Conservation (phyloP, 306 rosid genomes). For the Trichosanthes truncata region DNA sequence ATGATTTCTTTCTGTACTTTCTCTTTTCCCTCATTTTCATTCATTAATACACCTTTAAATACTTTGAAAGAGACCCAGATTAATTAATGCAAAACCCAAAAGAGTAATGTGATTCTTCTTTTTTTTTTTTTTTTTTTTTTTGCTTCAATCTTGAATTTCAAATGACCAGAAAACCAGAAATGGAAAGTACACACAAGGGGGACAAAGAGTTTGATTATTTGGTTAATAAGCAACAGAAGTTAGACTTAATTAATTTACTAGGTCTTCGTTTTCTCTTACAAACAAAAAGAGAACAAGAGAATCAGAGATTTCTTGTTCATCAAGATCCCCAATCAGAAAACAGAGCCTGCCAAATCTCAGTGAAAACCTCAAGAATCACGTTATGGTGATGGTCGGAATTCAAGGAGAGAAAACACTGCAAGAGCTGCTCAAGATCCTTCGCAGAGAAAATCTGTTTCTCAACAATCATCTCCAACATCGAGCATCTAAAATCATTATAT, state of each 20-base stretch:
- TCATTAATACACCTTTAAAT: background rate
- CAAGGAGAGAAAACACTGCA: slow-evolving; percentile 76
- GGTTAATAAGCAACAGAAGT: background rate
- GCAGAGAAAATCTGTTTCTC: slow-evolving; percentile 83
- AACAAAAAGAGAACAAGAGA: slow-evolving; percentile 10
- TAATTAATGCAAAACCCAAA: background rate
- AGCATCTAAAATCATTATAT: slow-evolving; percentile 72
- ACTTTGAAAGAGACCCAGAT: background rate
- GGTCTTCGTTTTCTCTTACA: background rate
- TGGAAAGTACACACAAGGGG: background rate
- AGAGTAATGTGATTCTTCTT: background rate
- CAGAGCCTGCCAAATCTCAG: slow-evolving; percentile 87
- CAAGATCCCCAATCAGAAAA: slow-evolving; percentile 57
- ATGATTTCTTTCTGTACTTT: background rate
- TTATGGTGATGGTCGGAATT: slow-evolving; percentile 65
- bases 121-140: background rate
- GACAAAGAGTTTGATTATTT: background rate
- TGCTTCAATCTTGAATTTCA: background rate
- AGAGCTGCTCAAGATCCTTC: slow-evolving; percentile 61
- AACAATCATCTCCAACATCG: slow-evolving; percentile 93
- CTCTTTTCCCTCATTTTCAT: background rate
- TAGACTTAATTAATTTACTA: background rate
- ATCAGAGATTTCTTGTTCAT: background rate
- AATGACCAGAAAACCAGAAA: background rate
- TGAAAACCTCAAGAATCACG: slow-evolving; percentile 74